Evolutionary conservation across 257 asterid species (phyloP), one percentile per base, ranked within the genome.

Genomic region (Forsythia suspensa): DNA sequence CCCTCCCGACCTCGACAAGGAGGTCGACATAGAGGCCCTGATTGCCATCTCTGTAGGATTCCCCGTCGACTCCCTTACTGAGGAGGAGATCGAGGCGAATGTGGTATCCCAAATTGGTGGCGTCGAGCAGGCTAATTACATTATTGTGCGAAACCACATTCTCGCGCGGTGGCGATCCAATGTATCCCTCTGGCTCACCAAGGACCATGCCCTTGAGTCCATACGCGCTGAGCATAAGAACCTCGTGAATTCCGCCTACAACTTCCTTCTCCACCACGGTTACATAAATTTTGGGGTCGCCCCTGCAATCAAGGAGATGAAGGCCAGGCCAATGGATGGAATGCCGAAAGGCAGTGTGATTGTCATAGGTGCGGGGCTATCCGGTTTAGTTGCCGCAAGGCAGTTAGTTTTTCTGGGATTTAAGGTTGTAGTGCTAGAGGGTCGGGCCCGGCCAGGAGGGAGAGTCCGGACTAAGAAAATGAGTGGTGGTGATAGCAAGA

Each of bases 11-110:
- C 88, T 93, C 36, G 90, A 91, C 3, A 92, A 95, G 78, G 99
- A 95, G 80, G 93, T 95, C 73, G 98, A 95, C 75, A 84, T 90
- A 37, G 99, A 95, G 73, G 97, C 99, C 74, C 88, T 95, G 20
- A 95, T 95, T 79, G 97, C 99, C 11, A 92, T 90, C 24, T 95
- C 99, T 21, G 99, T 95, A 1, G 98, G 99, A 8, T 95, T 95
- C 78, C 99, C 98, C 1, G 97, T 92, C 11, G 99, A 95, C 76
- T 93, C 97, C 4, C 88, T 95, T 41, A 93, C 94, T 55, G 99
- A 95, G 87, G 99, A 95, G 74, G 99, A 95, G 82, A 95, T 95
- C 10, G 99, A 95, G 86, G 97, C 98, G 20, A 91, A 93, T 75
- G 99, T 92, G n/a, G 97, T 95, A 44, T 85, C 93, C 6, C 90